Evolutionary conservation across 2,329 filamentous ascomycete genomes (phyloP), one percentile per base, ranked within the genome.

Genomic region (Hymenoscyphus infarciens): DNA sequence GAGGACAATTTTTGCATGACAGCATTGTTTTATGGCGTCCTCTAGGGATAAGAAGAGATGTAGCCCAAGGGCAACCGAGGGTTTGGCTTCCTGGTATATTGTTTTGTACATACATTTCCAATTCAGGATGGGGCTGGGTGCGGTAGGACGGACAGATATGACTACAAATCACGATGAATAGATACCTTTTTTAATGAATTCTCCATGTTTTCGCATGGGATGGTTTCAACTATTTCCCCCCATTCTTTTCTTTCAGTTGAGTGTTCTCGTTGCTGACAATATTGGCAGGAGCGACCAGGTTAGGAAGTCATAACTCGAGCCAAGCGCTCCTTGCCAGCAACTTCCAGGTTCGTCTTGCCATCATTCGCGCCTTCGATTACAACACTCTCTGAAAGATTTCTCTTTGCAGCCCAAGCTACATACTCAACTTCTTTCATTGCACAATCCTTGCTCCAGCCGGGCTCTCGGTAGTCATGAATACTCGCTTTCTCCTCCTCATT

Each of bases 31-130:
- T 35, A 49, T 58, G 56, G 39, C 25, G 39, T 42, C 35, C 38
- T 49, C 15, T 19, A 38, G 16, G 38, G 56, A 3, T 39, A 58
- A 29, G 56, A 39, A 27, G 56, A 58, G n/a, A 29, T 39, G 22
- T 31, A 22, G 5, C 25, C 25, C 27, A 55, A 29, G 53, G 52
- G 25, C 53, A 19, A 33, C 25, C 16, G 15, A 55, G 53, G 53
- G 53, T 29, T 29, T 55, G 53, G 53, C 53, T 58, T 58, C 39
- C 38, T 49, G 39, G 35, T 58, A 49, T 49, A 45, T 42, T 25
- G 25, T 58, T 45, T 31, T 58, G 56, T 58, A 49, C 38, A 58
- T 49, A 58, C 22, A 25, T n/a, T 58, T 58, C 39, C 56, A 39
- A 49, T 58, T 58, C 56, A 39, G 56, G 29, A 58, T 25, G 35